Evolutionary conservation across 352 stramenopile genomes (phyloP).

Genomic region (Pythium insidiosum): DNA sequence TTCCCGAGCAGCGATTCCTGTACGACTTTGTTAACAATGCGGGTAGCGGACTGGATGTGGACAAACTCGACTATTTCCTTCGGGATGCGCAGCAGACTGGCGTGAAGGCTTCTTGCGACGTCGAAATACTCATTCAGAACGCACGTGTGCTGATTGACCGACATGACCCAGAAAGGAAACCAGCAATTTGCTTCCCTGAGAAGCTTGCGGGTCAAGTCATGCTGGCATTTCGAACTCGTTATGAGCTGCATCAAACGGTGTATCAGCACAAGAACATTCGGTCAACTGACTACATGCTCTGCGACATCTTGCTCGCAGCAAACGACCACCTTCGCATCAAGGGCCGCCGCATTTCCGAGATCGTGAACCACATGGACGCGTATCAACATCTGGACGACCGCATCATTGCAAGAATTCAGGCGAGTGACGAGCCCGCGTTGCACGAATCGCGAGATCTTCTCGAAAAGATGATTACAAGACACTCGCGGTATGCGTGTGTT

Average conservation of each 20-base stretch:
- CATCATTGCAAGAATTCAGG: conserved; percentile 67
- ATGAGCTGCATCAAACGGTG: conserved; percentile 79
- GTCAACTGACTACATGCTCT: conserved; percentile 87
- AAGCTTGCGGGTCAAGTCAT: conserved; percentile 84
- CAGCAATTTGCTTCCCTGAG: conserved; percentile 80
- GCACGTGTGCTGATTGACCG: conserved; percentile 59
- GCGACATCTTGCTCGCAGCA: conserved; percentile 64
- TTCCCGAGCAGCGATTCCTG: conserved; percentile 48
- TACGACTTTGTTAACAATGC: conserved; percentile 90
- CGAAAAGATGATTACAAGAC: conserved; percentile 47
- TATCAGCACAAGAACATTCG: conserved; percentile 83
- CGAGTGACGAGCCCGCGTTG: conserved; percentile 45
- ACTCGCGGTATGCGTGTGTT: conserved; percentile 73
- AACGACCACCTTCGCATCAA: conserved; percentile 59
- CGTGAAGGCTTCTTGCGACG: conserved; percentile 66
- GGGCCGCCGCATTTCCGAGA: conserved; percentile 53
- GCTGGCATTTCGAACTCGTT: conserved; percentile 84
- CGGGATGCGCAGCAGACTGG: conserved; percentile 74
- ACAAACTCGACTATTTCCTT: conserved; percentile 90
- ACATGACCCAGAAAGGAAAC: conserved; percentile 24
- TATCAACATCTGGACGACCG: conserved; percentile 84
- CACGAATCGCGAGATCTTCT: conserved; percentile 39
- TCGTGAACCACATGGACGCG: conserved; percentile 48
- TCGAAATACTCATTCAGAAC: conserved; percentile 65
- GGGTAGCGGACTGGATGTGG: conserved; percentile 78